phyloP scores from a whole-genome alignment of 1,284 basidiomycete genomes.

The Ceratobasidium sp. region DNA sequence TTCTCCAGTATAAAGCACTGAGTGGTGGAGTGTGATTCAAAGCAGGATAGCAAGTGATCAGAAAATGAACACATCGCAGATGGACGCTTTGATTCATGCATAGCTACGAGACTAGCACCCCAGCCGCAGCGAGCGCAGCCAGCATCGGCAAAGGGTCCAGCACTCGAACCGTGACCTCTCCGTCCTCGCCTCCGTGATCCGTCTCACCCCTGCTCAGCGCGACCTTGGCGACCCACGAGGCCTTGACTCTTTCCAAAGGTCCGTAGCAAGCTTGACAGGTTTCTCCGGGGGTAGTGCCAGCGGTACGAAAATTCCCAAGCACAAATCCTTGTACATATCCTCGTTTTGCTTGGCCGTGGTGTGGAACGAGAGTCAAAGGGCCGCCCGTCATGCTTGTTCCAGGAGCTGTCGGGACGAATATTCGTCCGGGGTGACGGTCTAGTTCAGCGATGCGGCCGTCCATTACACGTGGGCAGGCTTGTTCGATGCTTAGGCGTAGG shows the following conservation, averaged over 20 bases:
- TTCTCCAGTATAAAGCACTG: not conserved
- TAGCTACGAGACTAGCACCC: constrained; percentile 1
- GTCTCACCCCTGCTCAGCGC: constrained; percentile 4
- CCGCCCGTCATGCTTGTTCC: constrained; percentile 9
- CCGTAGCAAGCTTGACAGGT: constrained; percentile 10
- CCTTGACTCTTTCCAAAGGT: constrained; percentile 18
- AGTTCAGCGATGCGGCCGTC: constrained; percentile 19
- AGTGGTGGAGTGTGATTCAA: constrained; percentile 1
- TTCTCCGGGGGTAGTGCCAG: constrained; percentile 15
- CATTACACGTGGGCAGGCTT: constrained; percentile 25
- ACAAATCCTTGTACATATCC: constrained; percentile 1
- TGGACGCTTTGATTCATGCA: not conserved
- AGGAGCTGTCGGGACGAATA: constrained; percentile 23
- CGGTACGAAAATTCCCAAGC: constrained; percentile 30
- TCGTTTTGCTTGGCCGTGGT: constrained; percentile 2
- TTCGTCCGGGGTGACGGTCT: constrained; percentile 21
- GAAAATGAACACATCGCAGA: not conserved
- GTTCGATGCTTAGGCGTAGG: constrained; percentile 22
- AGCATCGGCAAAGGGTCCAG: constrained; percentile 35
- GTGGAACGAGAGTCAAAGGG: constrained; percentile 9
- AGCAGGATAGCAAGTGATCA: constrained; percentile 1
- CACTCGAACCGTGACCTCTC: constrained; percentile 26
- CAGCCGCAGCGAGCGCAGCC: constrained; percentile 22
- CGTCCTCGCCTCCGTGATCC: constrained; percentile 10
- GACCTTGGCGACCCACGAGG: constrained; percentile 29